Evolutionary conservation across 352 stramenopile species (phyloP), one percentile per base, ranked within the genome.

Genomic region (Pythium utonaiense): DNA sequence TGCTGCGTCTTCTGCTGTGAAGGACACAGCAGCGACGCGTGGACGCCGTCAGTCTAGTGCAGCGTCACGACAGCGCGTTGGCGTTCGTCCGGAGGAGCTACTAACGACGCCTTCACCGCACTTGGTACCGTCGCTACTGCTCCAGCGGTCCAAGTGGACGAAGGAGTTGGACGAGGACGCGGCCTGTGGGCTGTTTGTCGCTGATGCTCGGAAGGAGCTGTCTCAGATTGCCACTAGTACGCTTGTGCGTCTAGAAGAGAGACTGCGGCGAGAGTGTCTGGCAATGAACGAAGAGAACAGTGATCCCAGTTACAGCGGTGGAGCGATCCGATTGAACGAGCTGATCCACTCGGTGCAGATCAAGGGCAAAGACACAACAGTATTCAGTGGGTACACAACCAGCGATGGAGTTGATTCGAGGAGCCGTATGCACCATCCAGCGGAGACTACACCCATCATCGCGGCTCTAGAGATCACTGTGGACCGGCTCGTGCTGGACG

Each of bases 401-500:
- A n/a, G n/a, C n/a, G 38, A 48, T 21, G 45, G 28, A 61, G 24
- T 19, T 27, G n/a, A 25, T 13, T 7, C n/a, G 7, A 13, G 27
- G 40, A 19, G 27, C 6, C 22, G 7, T 14, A 33, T 28, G 9
- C 28, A 31, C 31, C 24, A 13, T 8, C 24, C 49, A 17, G 19
- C 22, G 36, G 9, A 33, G 1, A n/a, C 8, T 6, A 8, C 34
- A 28, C 55, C 25, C 30, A 38, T 36, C 21, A 53, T 33, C 2
- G 71, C 73, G 10, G 53, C 65, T 42, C 66, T 91, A 19, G 74
- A 90, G 54, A 63, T 93, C 45, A 70, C 59, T 12, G 62, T 93
- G 9, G 71, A 83, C 38, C 67, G 64, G 2, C 57, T 95, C 45
- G 74, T 87, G 25, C 70, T 96, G 16, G 80, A 95, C 33, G 88